phyloP scores from a whole-genome alignment of 1,284 basidiomycete genomes.

The Cutaneotrichosporon curvatum region DNA sequence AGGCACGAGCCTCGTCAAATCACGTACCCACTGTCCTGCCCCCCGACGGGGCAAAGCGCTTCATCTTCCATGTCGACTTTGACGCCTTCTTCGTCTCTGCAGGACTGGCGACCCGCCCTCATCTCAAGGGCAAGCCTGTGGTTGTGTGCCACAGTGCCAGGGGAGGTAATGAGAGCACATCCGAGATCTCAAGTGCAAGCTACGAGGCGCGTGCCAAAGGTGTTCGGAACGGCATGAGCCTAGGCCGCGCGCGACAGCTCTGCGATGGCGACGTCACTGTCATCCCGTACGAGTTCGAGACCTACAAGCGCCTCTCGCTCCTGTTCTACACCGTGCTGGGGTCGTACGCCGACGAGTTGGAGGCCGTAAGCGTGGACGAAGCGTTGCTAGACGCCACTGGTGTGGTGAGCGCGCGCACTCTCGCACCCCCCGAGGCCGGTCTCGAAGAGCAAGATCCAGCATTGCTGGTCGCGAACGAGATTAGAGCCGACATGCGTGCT shows the following conservation, averaged over 20 bases:
- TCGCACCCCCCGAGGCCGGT: constrained; percentile 38
- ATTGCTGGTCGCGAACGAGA: constrained; percentile 68
- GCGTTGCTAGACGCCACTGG: constrained; percentile 82
- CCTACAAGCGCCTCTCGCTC: constrained; percentile 72
- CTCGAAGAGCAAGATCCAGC: constrained; percentile 48
- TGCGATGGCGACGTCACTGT: constrained; percentile 58
- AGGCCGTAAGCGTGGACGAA: constrained; percentile 95
- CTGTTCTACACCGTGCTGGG: constrained; percentile 90
- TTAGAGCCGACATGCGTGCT: constrained; percentile 66
- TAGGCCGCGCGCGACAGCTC: constrained; percentile 74
- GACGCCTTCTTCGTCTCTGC: constrained; percentile 95
- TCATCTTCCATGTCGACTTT: constrained; percentile 93
- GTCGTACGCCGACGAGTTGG: constrained; percentile 78
- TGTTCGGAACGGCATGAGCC: constrained; percentile 88
- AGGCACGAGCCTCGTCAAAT: constrained; percentile 53
- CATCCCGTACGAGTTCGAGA: constrained; percentile 60
- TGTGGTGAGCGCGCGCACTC: constrained; percentile 48
- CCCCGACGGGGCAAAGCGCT: constrained; percentile 47
- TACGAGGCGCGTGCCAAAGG: constrained; percentile 87
- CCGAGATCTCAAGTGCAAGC: constrained; percentile 88
- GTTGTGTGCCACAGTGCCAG: constrained; percentile 88
- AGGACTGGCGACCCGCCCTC: constrained; percentile 67
- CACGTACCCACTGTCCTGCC: constrained; percentile 14
- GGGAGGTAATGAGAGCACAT: constrained; percentile 64
- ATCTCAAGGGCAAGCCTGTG: constrained; percentile 75